Evolutionary conservation across 768 basidiomycete species (phyloP).

Genomic region (Amanita rubescens): DNA sequence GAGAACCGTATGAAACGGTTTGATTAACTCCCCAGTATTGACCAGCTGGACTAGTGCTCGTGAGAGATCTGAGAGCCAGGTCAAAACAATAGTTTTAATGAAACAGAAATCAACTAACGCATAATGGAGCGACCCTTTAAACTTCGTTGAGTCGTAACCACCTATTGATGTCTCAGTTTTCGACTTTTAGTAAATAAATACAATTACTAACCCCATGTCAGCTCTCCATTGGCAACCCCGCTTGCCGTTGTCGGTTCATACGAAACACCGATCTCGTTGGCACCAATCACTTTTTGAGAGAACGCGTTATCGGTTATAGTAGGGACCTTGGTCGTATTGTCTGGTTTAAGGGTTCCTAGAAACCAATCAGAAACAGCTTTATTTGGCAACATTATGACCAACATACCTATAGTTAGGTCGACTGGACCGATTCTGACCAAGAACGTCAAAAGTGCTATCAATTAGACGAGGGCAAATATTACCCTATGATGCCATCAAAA

Average conservation of each 20-base stretch:
- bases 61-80: conserved; percentile 31
- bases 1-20: conserved; percentile 41
- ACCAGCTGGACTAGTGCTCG: conserved; percentile 35
- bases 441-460: background rate
- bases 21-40: conserved; percentile 58
- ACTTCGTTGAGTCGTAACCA: conserved; percentile 36
- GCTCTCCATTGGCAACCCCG: conserved; percentile 41
- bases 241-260: conserved; percentile 34
- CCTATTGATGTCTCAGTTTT: conserved; percentile 18
- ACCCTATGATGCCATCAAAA: conserved; percentile 64
- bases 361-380: background rate
- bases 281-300: conserved; percentile 28
- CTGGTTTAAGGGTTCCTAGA: conserved; percentile 28
- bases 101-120: conserved; percentile 19
- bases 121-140: conserved; percentile 36
- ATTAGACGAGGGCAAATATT: conserved; percentile 6
- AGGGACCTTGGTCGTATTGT: conserved; percentile 27
- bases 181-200: conserved; percentile 12
- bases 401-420: conserved; percentile 38
- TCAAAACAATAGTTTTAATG: background rate
- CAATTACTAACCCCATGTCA: conserved; percentile 39
- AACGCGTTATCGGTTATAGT: conserved; percentile 55
- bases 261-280: conserved; percentile 40
- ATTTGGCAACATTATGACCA: background rate
- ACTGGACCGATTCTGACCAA: conserved; percentile 51